Base-by-base conservation (phyloP, 768 basidiomycete species). In the Tylopilus plumbeoviolaceoides region DNA sequence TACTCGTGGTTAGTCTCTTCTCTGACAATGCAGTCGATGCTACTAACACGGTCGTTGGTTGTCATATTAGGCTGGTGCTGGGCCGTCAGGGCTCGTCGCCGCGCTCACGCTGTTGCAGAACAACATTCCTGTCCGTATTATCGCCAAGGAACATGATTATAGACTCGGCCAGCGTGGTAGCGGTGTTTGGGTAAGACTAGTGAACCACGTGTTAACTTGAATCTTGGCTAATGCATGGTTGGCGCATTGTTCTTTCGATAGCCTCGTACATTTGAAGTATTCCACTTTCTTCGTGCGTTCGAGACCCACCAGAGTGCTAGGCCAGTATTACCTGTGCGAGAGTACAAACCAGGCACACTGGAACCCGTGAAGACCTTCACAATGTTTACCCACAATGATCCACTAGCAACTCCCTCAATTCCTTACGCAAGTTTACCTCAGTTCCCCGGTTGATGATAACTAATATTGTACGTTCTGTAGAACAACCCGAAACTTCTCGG, bases 111-210 rank as follows among this genome's bases (percentile, higher is more conserved):
- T 74, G 23, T 59, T 76, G 14, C 68, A 69, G 18, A 78, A 79
- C 61, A 71, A 73, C 4, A 63, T 82, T n/a, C 70, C 76, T 7
- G 74, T 82, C 7, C 75, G 78, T 17, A 73, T 84, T 25, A 75
- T 82, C 43, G 75, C 82, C 52, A 78, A 77, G 55, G 72, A 71
- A 45, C 58, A 65, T 0, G 47, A 65, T 0, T 67, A 71, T 10
- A 69, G 63, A 10, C 56, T 72, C 15, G 74, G 73, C 3, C 71
- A 75, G 51, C 71, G 77, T 2, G 72, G 70, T 2, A 63, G 63
- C 5, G 75, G 67, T 5, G 58, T 79, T 21, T 73, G 72, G 70
- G 75, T 75, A 36, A 33, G 66, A n/a, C n/a, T n/a, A n/a, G n/a
- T n/a, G n/a, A n/a, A n/a, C n/a, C n/a, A n/a, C n/a, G n/a, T n/a